A percentile compares a stretch with the other conserved stretches of the same genome.
Conservation (phyloP, 768 basidiomycete genomes). For the Auriscalpium vulgare region DNA sequence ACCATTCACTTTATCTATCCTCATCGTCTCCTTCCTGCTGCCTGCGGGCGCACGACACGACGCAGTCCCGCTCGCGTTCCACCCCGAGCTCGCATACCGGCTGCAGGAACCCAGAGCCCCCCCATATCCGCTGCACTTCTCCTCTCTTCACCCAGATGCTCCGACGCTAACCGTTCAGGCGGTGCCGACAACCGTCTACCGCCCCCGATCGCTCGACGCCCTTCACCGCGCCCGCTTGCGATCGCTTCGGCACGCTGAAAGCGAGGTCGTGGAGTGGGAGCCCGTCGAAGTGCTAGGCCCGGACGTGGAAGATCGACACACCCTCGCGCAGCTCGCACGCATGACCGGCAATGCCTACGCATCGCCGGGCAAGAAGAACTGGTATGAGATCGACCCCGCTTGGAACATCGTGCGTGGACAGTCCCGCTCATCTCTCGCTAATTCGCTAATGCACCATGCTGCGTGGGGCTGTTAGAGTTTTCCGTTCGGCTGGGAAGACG, state of each 20-base stretch:
- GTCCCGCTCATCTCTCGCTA: not conserved
- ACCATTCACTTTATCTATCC: not conserved
- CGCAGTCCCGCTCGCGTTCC: too few species aligned
- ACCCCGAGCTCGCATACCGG: not conserved
- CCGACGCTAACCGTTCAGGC: constrained; percentile 31
- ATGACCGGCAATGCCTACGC: constrained; percentile 91
- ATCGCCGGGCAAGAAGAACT: constrained; percentile 56
- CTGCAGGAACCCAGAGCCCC: not conserved
- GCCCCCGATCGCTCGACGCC: constrained; percentile 44
- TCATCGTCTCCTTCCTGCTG: not conserved
- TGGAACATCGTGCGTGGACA: constrained; percentile 49
- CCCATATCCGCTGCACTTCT: not conserved
- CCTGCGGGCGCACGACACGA: not conserved
- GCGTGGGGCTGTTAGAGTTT: constrained; percentile 44
- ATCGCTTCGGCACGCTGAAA: constrained; percentile 41
- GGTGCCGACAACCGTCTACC: constrained; percentile 48
- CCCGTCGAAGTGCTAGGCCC: constrained; percentile 59
- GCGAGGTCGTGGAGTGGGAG: constrained; percentile 60
- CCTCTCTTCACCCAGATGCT: not conserved
- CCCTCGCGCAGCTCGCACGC: constrained; percentile 71
- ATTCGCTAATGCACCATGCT: too few species aligned
- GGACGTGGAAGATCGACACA: constrained; percentile 71
- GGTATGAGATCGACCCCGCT: constrained; percentile 71
- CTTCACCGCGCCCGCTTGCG: constrained; percentile 45
- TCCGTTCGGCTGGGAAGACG: constrained; percentile 70